These are phyloP conservation scores for Exophiala xenobiotica DNA, from an alignment of 2,329 filamentous ascomycete genomes.

Conservation along the genomic window DNA sequence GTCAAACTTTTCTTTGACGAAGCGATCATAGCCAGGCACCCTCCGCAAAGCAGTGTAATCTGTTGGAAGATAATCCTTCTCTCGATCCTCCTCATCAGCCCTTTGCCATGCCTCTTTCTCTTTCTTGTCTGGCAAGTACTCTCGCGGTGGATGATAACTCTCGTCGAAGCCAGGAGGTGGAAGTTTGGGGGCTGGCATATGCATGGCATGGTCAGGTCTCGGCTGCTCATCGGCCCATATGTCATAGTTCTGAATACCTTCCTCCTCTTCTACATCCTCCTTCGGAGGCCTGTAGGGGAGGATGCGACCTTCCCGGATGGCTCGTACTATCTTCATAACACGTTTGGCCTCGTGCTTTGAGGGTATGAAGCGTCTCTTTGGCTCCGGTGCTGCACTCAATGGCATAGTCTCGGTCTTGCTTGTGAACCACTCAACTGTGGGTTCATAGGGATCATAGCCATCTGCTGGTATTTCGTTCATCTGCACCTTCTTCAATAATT, in stretches of 20 bases:
- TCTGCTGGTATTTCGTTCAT: constrained; percentile 84
- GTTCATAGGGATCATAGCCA: constrained; percentile 90
- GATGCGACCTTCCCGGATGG: constrained; percentile 91
- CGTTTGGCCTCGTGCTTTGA: constrained; percentile 97
- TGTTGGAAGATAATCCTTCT: constrained; percentile 82
- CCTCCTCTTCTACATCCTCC: constrained; percentile 70
- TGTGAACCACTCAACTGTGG: constrained; percentile 92
- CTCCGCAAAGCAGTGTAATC: constrained; percentile 81
- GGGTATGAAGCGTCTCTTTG: constrained; percentile 90
- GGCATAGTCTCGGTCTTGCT: constrained; percentile 91
- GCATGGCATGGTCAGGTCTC: constrained; percentile 82
- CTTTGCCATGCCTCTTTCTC: constrained; percentile 85
- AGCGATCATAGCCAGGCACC: constrained; percentile 84
- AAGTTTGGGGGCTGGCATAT: constrained; percentile 89
- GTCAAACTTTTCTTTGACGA: constrained; percentile 96
- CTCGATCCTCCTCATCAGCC: constrained; percentile 82
- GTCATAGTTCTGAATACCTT: constrained; percentile 75
- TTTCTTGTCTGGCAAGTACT: constrained; percentile 84
- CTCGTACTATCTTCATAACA: constrained; percentile 94
- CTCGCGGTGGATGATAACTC: constrained; percentile 92
- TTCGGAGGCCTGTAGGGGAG: constrained; percentile 79
- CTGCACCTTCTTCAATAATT: constrained; percentile 83
- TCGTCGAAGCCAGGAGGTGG: constrained; percentile 91
- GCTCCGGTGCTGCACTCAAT: constrained; percentile 88
- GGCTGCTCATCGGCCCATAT: constrained; percentile 92